Conservation (phyloP, 345 rosid genomes). For the Syzygium jambos region DNA sequence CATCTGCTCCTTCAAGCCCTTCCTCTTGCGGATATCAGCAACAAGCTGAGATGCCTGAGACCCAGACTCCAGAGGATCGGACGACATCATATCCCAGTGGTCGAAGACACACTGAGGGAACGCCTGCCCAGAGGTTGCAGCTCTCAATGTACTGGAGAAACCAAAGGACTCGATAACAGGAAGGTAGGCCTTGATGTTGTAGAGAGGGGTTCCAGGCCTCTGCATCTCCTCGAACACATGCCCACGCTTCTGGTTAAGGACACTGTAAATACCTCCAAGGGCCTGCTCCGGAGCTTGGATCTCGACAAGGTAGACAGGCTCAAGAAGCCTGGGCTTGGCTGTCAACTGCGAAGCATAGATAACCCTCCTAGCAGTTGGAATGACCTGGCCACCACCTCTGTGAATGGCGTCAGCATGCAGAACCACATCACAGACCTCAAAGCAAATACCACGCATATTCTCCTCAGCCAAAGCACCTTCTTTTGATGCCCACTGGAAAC, state of each 20-base stretch:
- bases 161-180: conserved; percentile 80
- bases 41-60: conserved; percentile 39
- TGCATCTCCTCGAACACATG: conserved; percentile 81
- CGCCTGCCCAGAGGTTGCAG: conserved; percentile 80
- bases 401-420: conserved; percentile 85
- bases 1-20: conserved; percentile 63
- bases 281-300: conserved; percentile 86
- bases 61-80: conserved; percentile 42
- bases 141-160: conserved; percentile 57
- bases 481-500: conserved; percentile 90
- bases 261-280: conserved; percentile 86
- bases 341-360: conserved; percentile 75
- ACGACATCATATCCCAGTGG: conserved; percentile 71
- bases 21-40: conserved; percentile 41
- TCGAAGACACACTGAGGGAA: conserved; percentile 84
- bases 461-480: conserved; percentile 73
- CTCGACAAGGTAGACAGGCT: conserved; percentile 79
- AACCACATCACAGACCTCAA: conserved; percentile 78
- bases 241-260: conserved; percentile 78
- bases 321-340: conserved; percentile 77
- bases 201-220: conserved; percentile 76
- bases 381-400: conserved; percentile 86
- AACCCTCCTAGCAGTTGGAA: conserved; percentile 82
- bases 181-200: conserved; percentile 79
- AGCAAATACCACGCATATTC: conserved; percentile 85